Base-by-base conservation (phyloP, 2,329 filamentous ascomycete genomes). In the Apiospora koreana region DNA sequence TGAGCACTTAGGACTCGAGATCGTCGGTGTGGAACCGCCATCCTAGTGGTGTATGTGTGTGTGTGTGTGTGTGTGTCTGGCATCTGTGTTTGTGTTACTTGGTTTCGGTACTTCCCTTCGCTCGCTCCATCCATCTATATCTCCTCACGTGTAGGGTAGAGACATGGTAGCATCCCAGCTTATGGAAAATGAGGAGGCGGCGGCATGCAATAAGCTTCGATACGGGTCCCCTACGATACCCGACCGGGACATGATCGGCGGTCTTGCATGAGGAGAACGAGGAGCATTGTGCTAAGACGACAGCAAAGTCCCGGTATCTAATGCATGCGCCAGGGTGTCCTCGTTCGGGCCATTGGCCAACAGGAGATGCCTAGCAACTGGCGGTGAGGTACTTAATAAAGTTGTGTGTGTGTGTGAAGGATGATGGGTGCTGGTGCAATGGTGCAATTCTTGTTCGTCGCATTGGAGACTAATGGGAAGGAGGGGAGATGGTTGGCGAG, bases 191-290 rank as follows among this genome's bases (percentile, higher is more conserved):
- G 65, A 67, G 42, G 25, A 46, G 41, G 65, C 65, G 25, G 65
- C 65, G 42, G 65, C 45, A 68, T 48, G 46, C 66, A 68, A 54
- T 68, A 68, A 68, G 66, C 66, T 68, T 68, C 66, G 45, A 31
- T 68, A 68, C 45, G 54, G 54, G 54, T 62, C 54, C 54, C 28
- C 54, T 62, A 38, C 66, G 66, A 46, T 48, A 48, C 66, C 45
- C 28, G 46, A 48, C 46, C 28, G 28, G 45, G 66, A 41, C 43
- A 68, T 48, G 66, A 68, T 68, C 66, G 45, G 45, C 66, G 31
- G 45, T 68, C 25, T n/a, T 68, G 66, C 66, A 68, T 68, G 25
- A 68, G 18, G 28, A 68, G 25, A 35, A 35, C 45, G 54, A 21
- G 45, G 28, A 28, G 43, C 21, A n/a, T 31, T 54, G 66, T 50